Conservation (phyloP, 768 basidiomycete species). For the Podaxis sp. region DNA sequence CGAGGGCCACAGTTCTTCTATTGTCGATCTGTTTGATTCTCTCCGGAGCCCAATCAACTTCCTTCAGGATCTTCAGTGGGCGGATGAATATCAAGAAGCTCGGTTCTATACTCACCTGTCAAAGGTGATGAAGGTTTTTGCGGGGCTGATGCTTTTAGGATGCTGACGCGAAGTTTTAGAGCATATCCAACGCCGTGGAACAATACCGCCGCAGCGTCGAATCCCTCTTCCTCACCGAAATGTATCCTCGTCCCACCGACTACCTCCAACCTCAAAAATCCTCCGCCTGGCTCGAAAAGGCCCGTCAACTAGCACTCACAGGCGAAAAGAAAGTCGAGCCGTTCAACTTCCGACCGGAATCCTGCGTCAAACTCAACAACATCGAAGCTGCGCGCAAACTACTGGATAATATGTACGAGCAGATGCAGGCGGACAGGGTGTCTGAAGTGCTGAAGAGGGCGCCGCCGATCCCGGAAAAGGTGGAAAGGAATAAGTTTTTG, state of each 20-base stretch:
- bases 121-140: slow-evolving; percentile 48
- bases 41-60: slow-evolving; percentile 87
- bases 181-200: slow-evolving; percentile 85
- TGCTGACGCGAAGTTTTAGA: slow-evolving; percentile 39
- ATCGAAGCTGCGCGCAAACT: slow-evolving; percentile 87
- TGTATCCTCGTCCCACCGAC: slow-evolving; percentile 82
- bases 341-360: slow-evolving; percentile 91
- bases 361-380: slow-evolving; percentile 97
- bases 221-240: slow-evolving; percentile 88
- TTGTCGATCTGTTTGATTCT: slow-evolving; percentile 94
- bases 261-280: slow-evolving; percentile 82
- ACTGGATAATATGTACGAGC: slow-evolving; percentile 91
- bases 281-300: slow-evolving; percentile 85
- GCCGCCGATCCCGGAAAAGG: slow-evolving; percentile 73
- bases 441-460: slow-evolving; percentile 55
- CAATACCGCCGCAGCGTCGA: slow-evolving; percentile 89
- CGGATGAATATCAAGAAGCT: slow-evolving; percentile 84
- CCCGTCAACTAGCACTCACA: slow-evolving; percentile 65
- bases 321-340: slow-evolving; percentile 92
- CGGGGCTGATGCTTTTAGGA: not conserved
- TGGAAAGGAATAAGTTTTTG: slow-evolving; percentile 64
- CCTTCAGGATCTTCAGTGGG: slow-evolving; percentile 88
- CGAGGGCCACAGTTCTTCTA: slow-evolving; percentile 92
- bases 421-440: slow-evolving; percentile 86
- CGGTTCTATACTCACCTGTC: slow-evolving; percentile 86